phyloP scores from a whole-genome alignment of 2,329 filamentous ascomycete genomes.

The Trichoderma semiorbis region DNA sequence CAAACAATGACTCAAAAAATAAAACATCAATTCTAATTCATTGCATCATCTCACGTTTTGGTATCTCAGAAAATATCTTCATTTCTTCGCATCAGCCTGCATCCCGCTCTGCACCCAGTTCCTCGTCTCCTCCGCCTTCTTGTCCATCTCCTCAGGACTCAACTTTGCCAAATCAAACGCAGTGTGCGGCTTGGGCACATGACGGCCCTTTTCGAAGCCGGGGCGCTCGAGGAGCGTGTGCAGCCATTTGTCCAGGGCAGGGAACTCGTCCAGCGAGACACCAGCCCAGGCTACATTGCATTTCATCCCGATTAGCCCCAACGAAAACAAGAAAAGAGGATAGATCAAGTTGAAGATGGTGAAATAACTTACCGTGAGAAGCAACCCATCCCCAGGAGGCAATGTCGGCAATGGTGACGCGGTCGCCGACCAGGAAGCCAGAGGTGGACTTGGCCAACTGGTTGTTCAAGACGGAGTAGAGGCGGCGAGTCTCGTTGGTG shows the following conservation, averaged over 20 bases:
- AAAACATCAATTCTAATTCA: background rate
- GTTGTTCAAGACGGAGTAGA: slow-evolving; percentile 74
- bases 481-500: slow-evolving; percentile 74
- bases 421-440: slow-evolving; percentile 64
- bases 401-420: slow-evolving; percentile 74
- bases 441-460: slow-evolving; percentile 58
- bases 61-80: slow-evolving; percentile 9
- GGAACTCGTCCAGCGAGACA: slow-evolving; percentile 69
- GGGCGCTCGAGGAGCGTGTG: slow-evolving; percentile 65
- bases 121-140: slow-evolving; percentile 48
- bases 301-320: background rate
- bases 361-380: slow-evolving; percentile 37
- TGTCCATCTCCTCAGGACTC: slow-evolving; percentile 54
- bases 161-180: slow-evolving; percentile 48
- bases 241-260: slow-evolving; percentile 73
- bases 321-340: background rate
- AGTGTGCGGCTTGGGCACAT: slow-evolving; percentile 66
- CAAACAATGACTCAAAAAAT: background rate
- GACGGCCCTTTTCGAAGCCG: slow-evolving; percentile 69
- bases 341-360: background rate
- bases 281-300: slow-evolving; percentile 33
- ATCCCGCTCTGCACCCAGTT: slow-evolving; percentile 68
- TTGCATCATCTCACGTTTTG: background rate
- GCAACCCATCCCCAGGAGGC: slow-evolving; percentile 77
- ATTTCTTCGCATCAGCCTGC: slow-evolving; percentile 61